Evolutionary conservation across 78 protist genomes (phyloP), one percentile per base, ranked within the genome.

Genomic region (Diacronema lutheri): DNA sequence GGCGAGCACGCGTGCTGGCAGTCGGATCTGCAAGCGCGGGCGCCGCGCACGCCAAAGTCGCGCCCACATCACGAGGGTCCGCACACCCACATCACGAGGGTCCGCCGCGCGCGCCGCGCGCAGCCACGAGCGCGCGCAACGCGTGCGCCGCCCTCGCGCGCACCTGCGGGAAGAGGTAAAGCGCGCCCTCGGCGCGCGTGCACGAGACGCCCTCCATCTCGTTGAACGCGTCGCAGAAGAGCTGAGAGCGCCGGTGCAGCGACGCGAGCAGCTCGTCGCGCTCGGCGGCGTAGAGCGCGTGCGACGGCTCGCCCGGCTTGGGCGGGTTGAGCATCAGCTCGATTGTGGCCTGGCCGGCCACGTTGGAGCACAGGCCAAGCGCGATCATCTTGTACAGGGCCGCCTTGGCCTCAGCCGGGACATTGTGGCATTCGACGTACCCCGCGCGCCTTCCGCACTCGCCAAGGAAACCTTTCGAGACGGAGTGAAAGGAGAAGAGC

Each of bases 401-500:
- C 58, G 1, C 35, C 58, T 41, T 7, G 20, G 41, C 79, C 25
- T 71, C 58, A 1, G 57, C 50, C 58, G 29, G 35, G 57, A 71
- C 25, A 37, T 35, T 35, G 79, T 4, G 1, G 33, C 55, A 3
- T 66, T 84, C 72, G 55, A 86, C 14, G 65, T 60, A 86, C 37
- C 86, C 90, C 33, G 86, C 85, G 60, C 90, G 74, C 44, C 33
- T 41, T 14, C 86, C 90, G 82, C 93, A 97, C 89, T 99, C 99
- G 38, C 99, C 99, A n/a, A 96, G 40, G 58, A 97, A 84, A n/a
- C 99, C 99, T 93, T 99, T 98, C 71, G 98, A 94, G 46, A 91
- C 76, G 33, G 94, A 88, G 91, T 97, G 99, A 95, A 97, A 97
- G 19, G 99, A 97, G 44, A 92, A 58, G 58, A 98, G 84, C 87